Evolutionary conservation across 352 stramenopile species (phyloP), one percentile per base, ranked within the genome.

Genomic region (Phytophthora nicotianae): DNA sequence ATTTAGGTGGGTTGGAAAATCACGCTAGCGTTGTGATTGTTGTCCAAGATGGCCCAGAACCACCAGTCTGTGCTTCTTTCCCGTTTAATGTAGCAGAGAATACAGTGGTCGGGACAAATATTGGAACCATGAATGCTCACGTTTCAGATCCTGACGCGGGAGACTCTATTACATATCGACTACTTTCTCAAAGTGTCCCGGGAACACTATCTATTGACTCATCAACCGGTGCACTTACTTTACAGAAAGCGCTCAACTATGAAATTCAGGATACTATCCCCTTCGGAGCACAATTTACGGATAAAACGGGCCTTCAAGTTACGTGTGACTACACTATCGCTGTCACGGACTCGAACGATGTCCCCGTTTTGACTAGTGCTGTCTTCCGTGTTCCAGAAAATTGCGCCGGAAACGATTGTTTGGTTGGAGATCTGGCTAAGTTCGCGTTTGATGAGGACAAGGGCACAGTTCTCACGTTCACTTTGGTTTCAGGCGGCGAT

Each of bases 371-470:
- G 5, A 63, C 74, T 0, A 62, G 43, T 45, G 58, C 66, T 26
- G 59, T 73, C 16, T 89, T 89, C 55, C 69, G 77, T 19, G 75
- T 86, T 14, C 17, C 73, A 9, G 79, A 89, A 65, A 61, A 66
- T n/a, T 89, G 79, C 49, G 43, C 53, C 2, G 75, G 70, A 3
- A 52, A 60, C 26, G 61, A 80, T 42, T 89, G 79, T 41, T 72
- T 77, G 11, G 55, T 78, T 23, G 79, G 73, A n/a, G 56, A 76
- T 43, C 41, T 87, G 6, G 62, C 59, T 16, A 11, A 62, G 17
- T 75, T 77, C 42, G 75, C 71, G 17, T 72, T 70, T 14, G 79
- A 89, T 19, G 79, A 89, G 52, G 79, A 89, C 35, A 62, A 61
- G 16, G 61, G 46, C 4, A 58, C 68, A 7, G n/a, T 67, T 3